Conservation (phyloP, 1,284 basidiomycete genomes). For the Ganoderma sinense region DNA sequence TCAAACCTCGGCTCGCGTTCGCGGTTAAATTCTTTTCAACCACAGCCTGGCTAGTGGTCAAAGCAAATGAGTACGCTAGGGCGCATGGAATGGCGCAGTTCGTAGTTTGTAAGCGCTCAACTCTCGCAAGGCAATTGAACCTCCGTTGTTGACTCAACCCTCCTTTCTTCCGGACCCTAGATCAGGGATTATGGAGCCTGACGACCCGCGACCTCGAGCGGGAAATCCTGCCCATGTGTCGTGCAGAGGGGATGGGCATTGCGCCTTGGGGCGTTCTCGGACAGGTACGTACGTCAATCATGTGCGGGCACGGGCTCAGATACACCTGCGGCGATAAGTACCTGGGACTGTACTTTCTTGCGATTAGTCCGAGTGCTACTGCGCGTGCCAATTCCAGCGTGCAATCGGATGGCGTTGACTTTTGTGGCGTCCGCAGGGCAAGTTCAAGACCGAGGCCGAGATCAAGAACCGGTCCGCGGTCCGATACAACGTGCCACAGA, state of each 20-base stretch:
- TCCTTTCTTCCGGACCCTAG: slow-evolving; percentile 30
- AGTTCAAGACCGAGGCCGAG: slow-evolving; percentile 40
- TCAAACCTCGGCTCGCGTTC: not conserved
- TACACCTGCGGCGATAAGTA: not conserved
- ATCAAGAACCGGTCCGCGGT: slow-evolving; percentile 42
- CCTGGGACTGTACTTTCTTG: not conserved
- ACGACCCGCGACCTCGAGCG: slow-evolving; percentile 36
- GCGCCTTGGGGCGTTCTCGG: slow-evolving; percentile 25
- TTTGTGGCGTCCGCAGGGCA: slow-evolving; percentile 10
- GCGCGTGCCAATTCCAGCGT: not conserved
- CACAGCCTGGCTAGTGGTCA: slow-evolving; percentile 58
- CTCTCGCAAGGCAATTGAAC: not conserved
- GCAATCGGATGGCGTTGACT: not conserved
- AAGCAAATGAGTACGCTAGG: slow-evolving; percentile 59
- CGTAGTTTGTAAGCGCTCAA: slow-evolving; percentile 43
- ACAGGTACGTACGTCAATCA: slow-evolving; percentile 29
- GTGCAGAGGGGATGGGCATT: slow-evolving; percentile 26
- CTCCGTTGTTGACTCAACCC: too few species aligned
- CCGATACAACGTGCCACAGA: slow-evolving; percentile 36
- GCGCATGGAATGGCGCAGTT: slow-evolving; percentile 56
- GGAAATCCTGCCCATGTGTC: slow-evolving; percentile 28
- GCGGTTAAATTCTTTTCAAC: slow-evolving; percentile 1
- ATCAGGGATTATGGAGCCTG: slow-evolving; percentile 60
- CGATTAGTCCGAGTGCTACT: not conserved
- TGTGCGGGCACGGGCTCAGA: not conserved